Evolutionary conservation across 2,329 filamentous ascomycete genomes (phyloP).

Genomic region (Diaporthe ampelina): DNA sequence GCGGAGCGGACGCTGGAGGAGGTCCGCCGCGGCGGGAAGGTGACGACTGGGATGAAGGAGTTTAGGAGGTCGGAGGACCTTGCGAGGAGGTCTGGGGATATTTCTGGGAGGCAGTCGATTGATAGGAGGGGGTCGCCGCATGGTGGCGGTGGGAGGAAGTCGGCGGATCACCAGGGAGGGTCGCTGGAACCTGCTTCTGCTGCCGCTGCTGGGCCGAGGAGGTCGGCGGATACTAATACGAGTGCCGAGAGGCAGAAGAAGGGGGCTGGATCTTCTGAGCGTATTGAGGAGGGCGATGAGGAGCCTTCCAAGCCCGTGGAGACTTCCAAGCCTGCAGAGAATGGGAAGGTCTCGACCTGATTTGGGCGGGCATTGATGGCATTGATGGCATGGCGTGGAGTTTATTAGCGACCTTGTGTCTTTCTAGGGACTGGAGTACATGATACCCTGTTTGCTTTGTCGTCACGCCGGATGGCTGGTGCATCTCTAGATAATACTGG

Average conservation of each 20-base stretch:
- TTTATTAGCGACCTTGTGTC: neutral
- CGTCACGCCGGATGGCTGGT: neutral
- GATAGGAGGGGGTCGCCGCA: constrained; percentile 1
- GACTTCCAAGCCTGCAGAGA: neutral
- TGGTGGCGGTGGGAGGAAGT: neutral
- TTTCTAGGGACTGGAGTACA: constrained; percentile 23
- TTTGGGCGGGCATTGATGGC: neutral
- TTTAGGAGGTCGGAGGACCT: constrained; percentile 43
- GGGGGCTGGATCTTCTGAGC: constrained; percentile 8
- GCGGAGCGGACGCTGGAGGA: constrained; percentile 62
- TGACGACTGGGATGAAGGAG: constrained; percentile 52
- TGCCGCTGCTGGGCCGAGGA: neutral
- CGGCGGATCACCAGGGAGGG: neutral
- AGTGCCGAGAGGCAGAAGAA: constrained; percentile 12
- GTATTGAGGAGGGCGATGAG: constrained; percentile 22
- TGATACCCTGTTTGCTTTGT: constrained; percentile 27
- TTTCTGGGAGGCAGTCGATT: constrained; percentile 10
- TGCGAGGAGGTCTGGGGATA: constrained; percentile 39
- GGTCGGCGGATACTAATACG: neutral
- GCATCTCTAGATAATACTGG: too few relatives aligned
- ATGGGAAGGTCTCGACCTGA: neutral
- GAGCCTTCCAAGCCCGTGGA: neutral
- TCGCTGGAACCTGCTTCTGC: constrained; percentile 9
- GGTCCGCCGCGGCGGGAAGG: constrained; percentile 58
- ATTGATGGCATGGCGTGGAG: neutral